Conservation (phyloP, 805 yeast species). For the Candida nemodendra region DNA sequence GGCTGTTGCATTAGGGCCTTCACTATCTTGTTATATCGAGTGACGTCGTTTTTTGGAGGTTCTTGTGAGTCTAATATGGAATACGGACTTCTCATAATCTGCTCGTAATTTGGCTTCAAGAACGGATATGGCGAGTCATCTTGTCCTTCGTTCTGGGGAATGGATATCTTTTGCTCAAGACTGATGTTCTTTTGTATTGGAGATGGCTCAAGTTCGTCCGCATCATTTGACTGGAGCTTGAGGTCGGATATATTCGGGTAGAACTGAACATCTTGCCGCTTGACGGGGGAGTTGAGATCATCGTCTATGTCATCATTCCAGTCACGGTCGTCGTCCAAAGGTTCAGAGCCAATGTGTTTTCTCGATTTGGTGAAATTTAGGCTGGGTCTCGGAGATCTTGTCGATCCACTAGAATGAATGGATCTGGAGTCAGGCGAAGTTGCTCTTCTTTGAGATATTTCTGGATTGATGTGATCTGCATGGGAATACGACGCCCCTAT, state of each 20-base stretch:
- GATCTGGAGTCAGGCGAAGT: conserved; percentile 22
- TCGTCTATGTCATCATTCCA: conserved; percentile 78
- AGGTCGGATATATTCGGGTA: conserved; percentile 24
- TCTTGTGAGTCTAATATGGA: conserved; percentile 30
- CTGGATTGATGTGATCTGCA: conserved; percentile 37
- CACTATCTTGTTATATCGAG: conserved; percentile 67
- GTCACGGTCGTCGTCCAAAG: conserved; percentile 79
- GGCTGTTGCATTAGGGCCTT: conserved; percentile 50
- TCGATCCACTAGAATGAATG: conserved; percentile 12
- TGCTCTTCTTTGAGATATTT: conserved; percentile 11
- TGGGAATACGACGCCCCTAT: conserved; percentile 60
- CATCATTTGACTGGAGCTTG: conserved; percentile 1
- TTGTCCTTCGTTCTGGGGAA: conserved; percentile 9
- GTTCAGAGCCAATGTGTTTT: conserved; percentile 22
- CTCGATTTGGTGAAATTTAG: conserved; percentile 10
- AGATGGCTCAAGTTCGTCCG: not conserved
- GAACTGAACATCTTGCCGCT: conserved; percentile 10
- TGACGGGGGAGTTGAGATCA: conserved; percentile 33
- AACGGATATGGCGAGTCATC: conserved; percentile 22
- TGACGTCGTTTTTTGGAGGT: conserved; percentile 41
- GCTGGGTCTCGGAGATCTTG: conserved; percentile 18
- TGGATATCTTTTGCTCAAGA: conserved; percentile 7
- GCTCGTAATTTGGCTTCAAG: conserved; percentile 31
- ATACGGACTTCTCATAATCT: conserved; percentile 44
- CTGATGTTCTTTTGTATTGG: not conserved